These are phyloP conservation scores for Pythium dissimile DNA, from an alignment of 352 stramenopile genomes.

Conservation along the genomic window DNA sequence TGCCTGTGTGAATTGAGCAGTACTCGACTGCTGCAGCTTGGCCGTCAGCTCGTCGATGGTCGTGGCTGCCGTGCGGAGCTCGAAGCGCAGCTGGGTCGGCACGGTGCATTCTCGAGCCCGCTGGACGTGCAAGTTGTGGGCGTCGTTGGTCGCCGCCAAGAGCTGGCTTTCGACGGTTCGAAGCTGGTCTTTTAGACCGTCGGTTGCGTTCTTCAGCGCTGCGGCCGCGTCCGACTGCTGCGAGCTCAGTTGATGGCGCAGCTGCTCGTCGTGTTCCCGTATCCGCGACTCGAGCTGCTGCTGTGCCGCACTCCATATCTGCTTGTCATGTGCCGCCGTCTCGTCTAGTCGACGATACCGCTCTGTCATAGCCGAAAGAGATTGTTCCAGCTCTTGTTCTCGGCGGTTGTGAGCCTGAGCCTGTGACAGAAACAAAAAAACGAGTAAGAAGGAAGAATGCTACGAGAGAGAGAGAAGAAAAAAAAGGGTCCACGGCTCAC, in stretches of 20 bases:
- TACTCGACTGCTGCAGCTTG: not conserved
- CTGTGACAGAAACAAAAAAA: not conserved
- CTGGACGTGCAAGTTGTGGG: not conserved
- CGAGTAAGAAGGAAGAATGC: no score
- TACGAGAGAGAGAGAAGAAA: no score
- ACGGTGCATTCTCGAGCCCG: not conserved
- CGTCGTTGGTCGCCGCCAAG: not conserved
- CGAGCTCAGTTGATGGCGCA: not conserved
- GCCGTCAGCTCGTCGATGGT: not conserved
- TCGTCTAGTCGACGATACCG: conserved; percentile 11
- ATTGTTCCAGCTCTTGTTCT: not conserved
- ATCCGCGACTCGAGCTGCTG: conserved; percentile 5
- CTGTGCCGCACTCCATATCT: conserved; percentile 5
- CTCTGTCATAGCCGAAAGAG: conserved; percentile 1
- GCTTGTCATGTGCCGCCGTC: not conserved
- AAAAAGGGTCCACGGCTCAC: not conserved
- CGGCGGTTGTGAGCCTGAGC: not conserved
- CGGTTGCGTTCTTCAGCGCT: conserved; percentile 1
- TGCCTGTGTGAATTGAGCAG: not conserved
- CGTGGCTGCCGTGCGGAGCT: not conserved
- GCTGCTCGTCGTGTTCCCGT: conserved; percentile 15
- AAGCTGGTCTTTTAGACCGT: not conserved
- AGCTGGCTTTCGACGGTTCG: conserved; percentile 4
- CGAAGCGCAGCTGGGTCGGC: not conserved
- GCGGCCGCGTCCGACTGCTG: not conserved